These are phyloP conservation scores for Termitomyces sp. DNA, from an alignment of 768 basidiomycete species.

Conservation along the genomic window DNA sequence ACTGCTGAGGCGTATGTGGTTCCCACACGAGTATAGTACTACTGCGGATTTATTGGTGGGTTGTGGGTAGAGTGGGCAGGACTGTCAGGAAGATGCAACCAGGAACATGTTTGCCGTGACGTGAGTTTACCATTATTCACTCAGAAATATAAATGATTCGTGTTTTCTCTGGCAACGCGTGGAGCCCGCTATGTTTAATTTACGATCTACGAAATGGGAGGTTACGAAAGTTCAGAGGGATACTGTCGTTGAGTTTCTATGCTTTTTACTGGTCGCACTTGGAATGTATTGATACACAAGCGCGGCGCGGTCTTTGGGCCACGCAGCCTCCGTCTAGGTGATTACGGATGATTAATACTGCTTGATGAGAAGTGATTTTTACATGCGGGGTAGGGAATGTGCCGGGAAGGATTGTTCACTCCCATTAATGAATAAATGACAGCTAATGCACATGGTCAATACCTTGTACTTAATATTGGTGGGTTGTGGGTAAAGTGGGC, in stretches of 20 bases:
- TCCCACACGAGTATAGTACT: conserved; percentile 26
- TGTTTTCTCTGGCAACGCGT: conserved; percentile 16
- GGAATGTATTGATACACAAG: conserved; percentile 11
- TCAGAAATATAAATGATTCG: conserved; percentile 44
- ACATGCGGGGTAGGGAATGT: neutral
- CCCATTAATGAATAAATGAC: neutral
- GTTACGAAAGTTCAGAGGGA: neutral
- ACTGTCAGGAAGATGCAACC: neutral
- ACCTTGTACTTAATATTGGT: too few relatives aligned
- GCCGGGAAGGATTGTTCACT: too few relatives aligned
- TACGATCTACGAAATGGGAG: neutral
- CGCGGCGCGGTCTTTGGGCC: conserved; percentile 5
- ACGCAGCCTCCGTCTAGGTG: conserved; percentile 6
- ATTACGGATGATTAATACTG: too few relatives aligned
- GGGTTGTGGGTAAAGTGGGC: too few relatives aligned
- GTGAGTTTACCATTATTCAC: conserved; percentile 55
- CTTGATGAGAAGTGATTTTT: neutral
- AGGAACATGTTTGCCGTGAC: conserved; percentile 21
- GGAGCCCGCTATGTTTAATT: conserved; percentile 5
- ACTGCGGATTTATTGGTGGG: conserved; percentile 18
- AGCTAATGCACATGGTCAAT: neutral
- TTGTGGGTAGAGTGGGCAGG: conserved; percentile 12
- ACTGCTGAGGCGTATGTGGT: conserved; percentile 38
- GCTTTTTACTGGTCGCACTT: conserved; percentile 8
- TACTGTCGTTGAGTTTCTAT: conserved; percentile 15